Conservation (phyloP, 2,329 filamentous ascomycete species). For the Penicillium sp. region DNA sequence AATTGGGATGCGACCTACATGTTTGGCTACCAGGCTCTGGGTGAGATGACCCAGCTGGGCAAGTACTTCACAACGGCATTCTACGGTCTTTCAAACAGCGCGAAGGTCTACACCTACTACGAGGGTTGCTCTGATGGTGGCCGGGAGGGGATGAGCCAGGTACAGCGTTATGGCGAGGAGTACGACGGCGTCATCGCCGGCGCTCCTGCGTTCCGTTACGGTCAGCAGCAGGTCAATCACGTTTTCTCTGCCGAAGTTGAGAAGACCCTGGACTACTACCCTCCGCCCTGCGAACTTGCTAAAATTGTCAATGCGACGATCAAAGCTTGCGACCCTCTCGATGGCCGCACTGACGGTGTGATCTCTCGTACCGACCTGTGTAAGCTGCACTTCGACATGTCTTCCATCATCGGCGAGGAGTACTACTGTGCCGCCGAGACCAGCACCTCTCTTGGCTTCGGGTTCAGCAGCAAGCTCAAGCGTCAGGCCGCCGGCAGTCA, state of each 20-base stretch:
- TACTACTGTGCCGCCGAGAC: slow-evolving; percentile 49
- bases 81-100: slow-evolving; percentile 37
- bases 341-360: slow-evolving; percentile 60
- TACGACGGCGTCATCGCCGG: slow-evolving; percentile 54
- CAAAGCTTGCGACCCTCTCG: slow-evolving; percentile 58
- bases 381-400: slow-evolving; percentile 52
- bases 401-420: slow-evolving; percentile 50
- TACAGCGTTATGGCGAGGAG: slow-evolving; percentile 55
- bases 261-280: slow-evolving; percentile 47
- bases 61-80: slow-evolving; percentile 50
- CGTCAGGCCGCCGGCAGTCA: slow-evolving; percentile 24
- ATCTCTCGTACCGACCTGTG: slow-evolving; percentile 56
- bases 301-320: slow-evolving; percentile 58
- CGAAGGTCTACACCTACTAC: slow-evolving; percentile 52
- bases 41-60: slow-evolving; percentile 55
- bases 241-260: slow-evolving; percentile 46
- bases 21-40: slow-evolving; percentile 53
- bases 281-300: slow-evolving; percentile 41
- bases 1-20: slow-evolving; percentile 41
- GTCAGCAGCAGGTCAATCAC: slow-evolving; percentile 51
- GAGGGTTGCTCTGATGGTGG: slow-evolving; percentile 61
- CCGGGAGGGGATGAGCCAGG: slow-evolving; percentile 57
- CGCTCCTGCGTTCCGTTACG: slow-evolving; percentile 53
- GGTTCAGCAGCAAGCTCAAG: slow-evolving; percentile 32
- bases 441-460: slow-evolving; percentile 33